Base-by-base conservation (phyloP, 108 stramenopile species). In the Cyclotella cryptica region DNA sequence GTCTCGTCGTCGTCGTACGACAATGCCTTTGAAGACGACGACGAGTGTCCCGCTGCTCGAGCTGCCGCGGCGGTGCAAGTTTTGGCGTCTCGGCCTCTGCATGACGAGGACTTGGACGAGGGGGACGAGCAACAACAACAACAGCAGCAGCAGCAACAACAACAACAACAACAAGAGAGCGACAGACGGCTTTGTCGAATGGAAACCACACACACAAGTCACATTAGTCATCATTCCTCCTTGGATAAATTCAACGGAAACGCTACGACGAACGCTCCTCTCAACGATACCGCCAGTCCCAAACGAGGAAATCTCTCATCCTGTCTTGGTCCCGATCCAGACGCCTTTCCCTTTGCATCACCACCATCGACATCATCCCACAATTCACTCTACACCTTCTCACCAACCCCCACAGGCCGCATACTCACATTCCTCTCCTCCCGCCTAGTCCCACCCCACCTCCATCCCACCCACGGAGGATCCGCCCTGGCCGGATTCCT, bases 401-500 rank as follows among this genome's bases (percentile, higher is more conserved):
- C 64, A 3, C 24, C 64, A 19, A 45, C 64, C 11, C 28, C 45
- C 17, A 45, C 64, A 43, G 64, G 64, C 1, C 42, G 43, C 6
- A 65, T 45, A 3, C 64, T 65, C 28, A 43, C 54, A 6, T 11
- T 43, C 69, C 51, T 54, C 27, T 57, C 52, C 54, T 40, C 69
- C 35, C 17, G n/a, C 41, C 42, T 43, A 22, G 35, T 49, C 27
- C 69, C 55, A 7, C 53, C 28, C 12, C 54, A 11, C 18, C 35
- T 43, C 0, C 69, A 27, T 30, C 26, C 5, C 19, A 79, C 78
- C 8, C 78, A 79, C 51, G 71, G 72, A 4, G 82, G 82, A 26
- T 84, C 83, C 17, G 78, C 83, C 66, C 74, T 84, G 51, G 82
- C 92, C 61, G 92, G 92, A 4, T 92, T 96, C 69, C 86, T 90